Percentiles rank a stretch among this genome's conserved stretches.
These are phyloP conservation scores for Leersia perrieri DNA, from an alignment of 176 grass and related monocot genomes.

Conservation along the genomic window DNA sequence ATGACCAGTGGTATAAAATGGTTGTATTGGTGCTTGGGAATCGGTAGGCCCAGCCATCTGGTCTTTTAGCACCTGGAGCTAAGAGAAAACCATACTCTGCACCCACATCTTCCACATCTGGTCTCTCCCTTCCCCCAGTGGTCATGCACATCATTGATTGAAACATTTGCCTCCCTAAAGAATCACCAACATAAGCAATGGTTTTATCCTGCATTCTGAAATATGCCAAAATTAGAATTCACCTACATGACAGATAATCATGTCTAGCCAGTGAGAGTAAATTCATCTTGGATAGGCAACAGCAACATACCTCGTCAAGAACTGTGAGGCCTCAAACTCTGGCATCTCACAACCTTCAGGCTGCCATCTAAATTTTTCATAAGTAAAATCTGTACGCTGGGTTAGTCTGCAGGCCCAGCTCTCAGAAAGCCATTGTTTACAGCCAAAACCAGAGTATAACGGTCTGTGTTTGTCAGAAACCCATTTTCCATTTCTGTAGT, in stretches of 20 bases:
- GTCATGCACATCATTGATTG: conserved; percentile 88
- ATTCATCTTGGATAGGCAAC: conserved; percentile 25
- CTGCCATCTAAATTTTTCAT: conserved; percentile 75
- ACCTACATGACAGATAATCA: background rate
- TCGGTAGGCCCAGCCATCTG: conserved; percentile 32
- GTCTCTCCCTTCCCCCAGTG: conserved; percentile 41
- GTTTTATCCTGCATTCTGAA: conserved; percentile 82
- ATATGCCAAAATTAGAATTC: conserved; percentile 41
- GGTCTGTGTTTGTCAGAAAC: conserved; percentile 47
- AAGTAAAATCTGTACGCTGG: conserved; percentile 59
- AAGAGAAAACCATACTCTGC: conserved; percentile 47
- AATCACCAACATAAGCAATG: conserved; percentile 77
- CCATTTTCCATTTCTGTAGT: conserved; percentile 72
- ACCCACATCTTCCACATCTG: conserved; percentile 59
- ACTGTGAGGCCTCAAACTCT: conserved; percentile 53
- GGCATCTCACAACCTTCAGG: conserved; percentile 66
- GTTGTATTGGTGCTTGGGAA: conserved; percentile 74
- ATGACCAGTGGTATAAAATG: conserved; percentile 75
- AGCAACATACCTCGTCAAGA: conserved; percentile 57
- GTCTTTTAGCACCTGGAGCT: conserved; percentile 30
- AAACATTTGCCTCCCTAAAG: conserved; percentile 75
- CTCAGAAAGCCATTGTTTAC: conserved; percentile 70
- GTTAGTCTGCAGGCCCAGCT: conserved; percentile 77
- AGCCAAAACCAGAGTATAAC: conserved; percentile 69
- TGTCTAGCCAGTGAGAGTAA: conserved; percentile 1